Evolutionary conservation across 257 asterid genomes (phyloP), one percentile per base, ranked within the genome.

Genomic region (Ballota nigra): DNA sequence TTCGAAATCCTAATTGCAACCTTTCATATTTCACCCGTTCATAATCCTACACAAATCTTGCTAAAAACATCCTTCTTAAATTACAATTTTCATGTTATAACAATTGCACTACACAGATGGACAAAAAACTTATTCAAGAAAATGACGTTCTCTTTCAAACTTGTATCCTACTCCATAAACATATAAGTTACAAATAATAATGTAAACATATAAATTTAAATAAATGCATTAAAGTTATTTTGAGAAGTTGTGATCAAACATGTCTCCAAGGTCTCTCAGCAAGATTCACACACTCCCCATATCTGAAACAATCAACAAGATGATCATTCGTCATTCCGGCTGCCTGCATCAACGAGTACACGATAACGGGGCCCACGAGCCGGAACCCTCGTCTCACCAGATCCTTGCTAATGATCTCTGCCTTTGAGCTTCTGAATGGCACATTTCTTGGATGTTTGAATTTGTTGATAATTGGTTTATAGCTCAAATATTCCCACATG

Each of bases 241-340:
- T n/a, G n/a, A n/a, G n/a, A 55, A 69, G 10, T 49, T 47, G 28
- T 47, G 18, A 57, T 65, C 72, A 89, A 29, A 86, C 96, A 81
- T 92, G 96, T 79, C 95, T 87, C 99, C 97, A 91, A 36, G 99
- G 99, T 77, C 93, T 88, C 77, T 91, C 96, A 6, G 96, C 97
- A 68, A 88, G 89, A 63, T 85, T 84, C 5, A 91, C 95, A 64
- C 97, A 94, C 63, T 91, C 92, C 12, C 63, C 74, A 33, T 91
- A 77, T 75, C 97, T 88, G 82, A 85, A 88, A 75, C 98, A 94
- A 67, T 88, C 91, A 22, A 89, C 92, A 11, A 91, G 89, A 82
- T 94, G 97, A 73, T 94, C 98, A 62, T 89, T 83, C 16, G 91
- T 85, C 87, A 94, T 79, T 8, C 98, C 98, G 13, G 95, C 82